Percentiles rank a stretch among this genome's conserved stretches.
These are phyloP conservation scores for Picea engelmannii DNA, from an alignment of 83 land plant genomes.

Conservation along the genomic window DNA sequence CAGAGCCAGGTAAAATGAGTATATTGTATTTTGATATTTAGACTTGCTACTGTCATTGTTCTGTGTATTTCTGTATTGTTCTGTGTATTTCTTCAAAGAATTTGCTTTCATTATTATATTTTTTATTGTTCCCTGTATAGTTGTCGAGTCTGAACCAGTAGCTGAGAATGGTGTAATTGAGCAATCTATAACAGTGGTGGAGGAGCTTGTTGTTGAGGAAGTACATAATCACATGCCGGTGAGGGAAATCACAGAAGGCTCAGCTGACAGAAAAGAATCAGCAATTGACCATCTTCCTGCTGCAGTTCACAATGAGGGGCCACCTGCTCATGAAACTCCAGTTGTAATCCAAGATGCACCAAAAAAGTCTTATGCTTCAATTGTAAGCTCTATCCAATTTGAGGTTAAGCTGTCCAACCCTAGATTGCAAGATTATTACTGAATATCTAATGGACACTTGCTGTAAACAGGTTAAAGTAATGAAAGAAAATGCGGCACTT, in stretches of 20 bases:
- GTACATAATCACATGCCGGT: slow-evolving; percentile 9
- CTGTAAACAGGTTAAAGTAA: too few species aligned
- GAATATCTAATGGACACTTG: too few species aligned
- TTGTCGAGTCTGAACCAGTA: slow-evolving; percentile 24
- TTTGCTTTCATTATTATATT: too few species aligned
- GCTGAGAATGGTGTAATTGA: slow-evolving; percentile 20
- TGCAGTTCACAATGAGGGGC: slow-evolving; percentile 2
- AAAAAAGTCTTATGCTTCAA: slow-evolving; percentile 22
- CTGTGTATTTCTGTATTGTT: too few species aligned
- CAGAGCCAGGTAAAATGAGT: slow-evolving; percentile 30
- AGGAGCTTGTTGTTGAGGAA: slow-evolving; percentile 26
- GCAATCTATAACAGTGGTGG: not conserved
- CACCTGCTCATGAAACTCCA: not conserved
- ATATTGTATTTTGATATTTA: too few species aligned
- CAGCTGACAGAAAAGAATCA: slow-evolving; percentile 23
- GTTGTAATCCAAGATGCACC: slow-evolving; percentile 44
- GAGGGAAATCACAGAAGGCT: slow-evolving; percentile 14
- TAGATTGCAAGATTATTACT: too few species aligned
- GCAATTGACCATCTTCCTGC: slow-evolving; percentile 13
- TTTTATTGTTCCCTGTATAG: too few species aligned
- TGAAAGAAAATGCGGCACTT: too few species aligned
- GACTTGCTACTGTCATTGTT: too few species aligned
- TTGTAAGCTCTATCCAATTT: slow-evolving; percentile 28
- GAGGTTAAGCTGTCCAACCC: slow-evolving; percentile 16
- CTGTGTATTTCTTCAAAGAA: too few species aligned